Conservation (phyloP, 106 monocot genomes). For the Dendrobium huoshanense region DNA sequence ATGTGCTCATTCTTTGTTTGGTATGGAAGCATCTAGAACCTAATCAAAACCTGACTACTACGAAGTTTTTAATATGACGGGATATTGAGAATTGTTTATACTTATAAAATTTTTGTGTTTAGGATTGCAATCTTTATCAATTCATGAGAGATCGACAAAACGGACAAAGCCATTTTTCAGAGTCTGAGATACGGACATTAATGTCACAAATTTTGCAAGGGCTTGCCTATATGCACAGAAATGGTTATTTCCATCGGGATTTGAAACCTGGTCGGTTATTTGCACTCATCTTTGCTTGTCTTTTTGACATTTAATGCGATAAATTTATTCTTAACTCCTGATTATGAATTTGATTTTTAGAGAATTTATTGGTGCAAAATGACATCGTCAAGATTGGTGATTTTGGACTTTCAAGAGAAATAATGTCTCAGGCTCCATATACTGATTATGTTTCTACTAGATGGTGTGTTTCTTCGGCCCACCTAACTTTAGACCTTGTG, state of each 20-base stretch:
- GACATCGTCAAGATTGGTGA: conserved; percentile 78
- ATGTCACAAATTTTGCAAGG: conserved; percentile 81
- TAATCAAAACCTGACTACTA: not conserved
- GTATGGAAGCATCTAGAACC: not conserved
- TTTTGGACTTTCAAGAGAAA: conserved; percentile 92
- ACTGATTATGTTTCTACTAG: conserved; percentile 98
- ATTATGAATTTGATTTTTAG: conserved; percentile 22
- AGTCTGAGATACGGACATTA: conserved; percentile 60
- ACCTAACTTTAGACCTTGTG: not conserved
- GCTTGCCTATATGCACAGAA: conserved; percentile 80
- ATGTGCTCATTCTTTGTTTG: conserved; percentile 1
- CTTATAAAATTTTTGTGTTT: not conserved
- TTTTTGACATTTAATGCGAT: not conserved
- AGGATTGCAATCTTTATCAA: conserved; percentile 88
- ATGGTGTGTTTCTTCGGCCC: conserved; percentile 51
- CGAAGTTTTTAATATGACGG: not conserved
- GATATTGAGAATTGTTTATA: not conserved
- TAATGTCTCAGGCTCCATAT: conserved; percentile 74
- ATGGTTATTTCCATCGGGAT: conserved; percentile 90
- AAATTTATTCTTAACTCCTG: not conserved
- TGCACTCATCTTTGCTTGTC: not conserved
- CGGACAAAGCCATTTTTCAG: conserved; percentile 37
- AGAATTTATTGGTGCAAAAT: conserved; percentile 74
- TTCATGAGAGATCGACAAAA: conserved; percentile 49
- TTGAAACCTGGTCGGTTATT: conserved; percentile 72